These are phyloP conservation scores for Mucor lusitanicus DNA, from an alignment of 371 early-diverging fungal species.

Conservation along the genomic window DNA sequence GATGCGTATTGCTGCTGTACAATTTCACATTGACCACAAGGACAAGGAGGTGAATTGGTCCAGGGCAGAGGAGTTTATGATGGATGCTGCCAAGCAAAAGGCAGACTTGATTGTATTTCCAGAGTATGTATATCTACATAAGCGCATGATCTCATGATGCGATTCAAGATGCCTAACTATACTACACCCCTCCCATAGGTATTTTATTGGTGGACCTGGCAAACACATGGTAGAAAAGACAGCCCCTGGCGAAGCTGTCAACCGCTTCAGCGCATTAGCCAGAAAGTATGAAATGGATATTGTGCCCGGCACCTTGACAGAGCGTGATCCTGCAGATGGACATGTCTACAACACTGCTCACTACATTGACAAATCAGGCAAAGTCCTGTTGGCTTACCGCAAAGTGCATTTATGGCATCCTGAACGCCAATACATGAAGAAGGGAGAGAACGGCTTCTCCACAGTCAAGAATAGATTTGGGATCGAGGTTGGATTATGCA, in stretches of 20 bases:
- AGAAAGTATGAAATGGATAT: constrained; percentile 32
- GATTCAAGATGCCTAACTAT: no score
- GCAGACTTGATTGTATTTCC: constrained; percentile 31
- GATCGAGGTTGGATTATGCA: constrained; percentile 30
- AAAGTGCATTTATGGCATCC: constrained; percentile 46
- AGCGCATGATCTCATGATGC: no score
- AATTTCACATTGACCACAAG: constrained; percentile 20
- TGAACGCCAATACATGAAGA: constrained; percentile 27
- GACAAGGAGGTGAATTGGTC: constrained; percentile 11
- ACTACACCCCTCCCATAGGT: constrained; percentile 1
- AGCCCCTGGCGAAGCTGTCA: not conserved
- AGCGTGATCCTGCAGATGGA: constrained; percentile 27
- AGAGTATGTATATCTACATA: no score
- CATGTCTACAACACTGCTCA: constrained; percentile 31
- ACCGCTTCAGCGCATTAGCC: constrained; percentile 23
- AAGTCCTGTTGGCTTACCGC: constrained; percentile 30
- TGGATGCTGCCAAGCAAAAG: constrained; percentile 5
- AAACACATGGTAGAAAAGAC: constrained; percentile 7
- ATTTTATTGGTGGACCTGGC: constrained; percentile 23
- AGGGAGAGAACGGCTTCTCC: constrained; percentile 16
- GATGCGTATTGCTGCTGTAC: constrained; percentile 27
- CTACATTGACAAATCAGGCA: constrained; percentile 40
- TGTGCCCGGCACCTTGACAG: constrained; percentile 37
- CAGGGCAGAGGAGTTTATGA: constrained; percentile 18
- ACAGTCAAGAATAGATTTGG: constrained; percentile 40